A percentile compares a stretch with the other conserved stretches of the same genome.
These are phyloP conservation scores for Circinella umbellata DNA, from an alignment of 371 early-diverging fungal genomes.

Conservation along the genomic window DNA sequence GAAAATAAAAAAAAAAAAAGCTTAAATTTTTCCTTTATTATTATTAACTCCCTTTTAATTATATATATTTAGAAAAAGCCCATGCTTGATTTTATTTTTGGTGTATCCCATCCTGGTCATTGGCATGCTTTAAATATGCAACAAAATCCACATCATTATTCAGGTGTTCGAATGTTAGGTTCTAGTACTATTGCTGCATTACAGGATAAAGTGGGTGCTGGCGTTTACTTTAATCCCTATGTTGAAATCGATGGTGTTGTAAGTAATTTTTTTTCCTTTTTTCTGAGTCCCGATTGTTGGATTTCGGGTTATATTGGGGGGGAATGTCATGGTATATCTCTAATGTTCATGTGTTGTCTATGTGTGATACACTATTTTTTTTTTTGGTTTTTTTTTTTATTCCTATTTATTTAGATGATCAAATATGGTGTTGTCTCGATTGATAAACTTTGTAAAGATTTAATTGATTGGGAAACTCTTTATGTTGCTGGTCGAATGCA, in stretches of 20 bases:
- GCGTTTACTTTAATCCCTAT: conserved; percentile 95
- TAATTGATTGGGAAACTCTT: conserved; percentile 93
- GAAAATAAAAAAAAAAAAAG: neutral
- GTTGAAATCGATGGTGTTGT: conserved; percentile 86
- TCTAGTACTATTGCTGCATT: conserved; percentile 72
- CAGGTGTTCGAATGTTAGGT: conserved; percentile 72
- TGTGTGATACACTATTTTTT: neutral
- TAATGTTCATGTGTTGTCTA: no score
- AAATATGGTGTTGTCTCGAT: conserved; percentile 98
- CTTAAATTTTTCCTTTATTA: neutral
- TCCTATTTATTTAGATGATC: conserved; percentile 55
- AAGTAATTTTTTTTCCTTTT: conserved; percentile 22
- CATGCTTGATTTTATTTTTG: conserved; percentile 96
- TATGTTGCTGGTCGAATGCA: conserved; percentile 97
- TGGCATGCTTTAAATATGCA: conserved; percentile 96
- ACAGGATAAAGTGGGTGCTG: conserved; percentile 89
- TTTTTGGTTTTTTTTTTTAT: neutral
- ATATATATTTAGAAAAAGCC: conserved; percentile 54
- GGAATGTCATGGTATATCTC: no score
- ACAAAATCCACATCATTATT: conserved; percentile 92
- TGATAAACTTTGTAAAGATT: conserved; percentile 81
- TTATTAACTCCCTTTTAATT: no score
- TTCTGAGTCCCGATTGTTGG: neutral
- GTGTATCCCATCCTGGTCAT: conserved; percentile 93
- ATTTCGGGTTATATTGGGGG: neutral